Conservation (phyloP, 805 yeast genomes). For the Candida boleticola region DNA sequence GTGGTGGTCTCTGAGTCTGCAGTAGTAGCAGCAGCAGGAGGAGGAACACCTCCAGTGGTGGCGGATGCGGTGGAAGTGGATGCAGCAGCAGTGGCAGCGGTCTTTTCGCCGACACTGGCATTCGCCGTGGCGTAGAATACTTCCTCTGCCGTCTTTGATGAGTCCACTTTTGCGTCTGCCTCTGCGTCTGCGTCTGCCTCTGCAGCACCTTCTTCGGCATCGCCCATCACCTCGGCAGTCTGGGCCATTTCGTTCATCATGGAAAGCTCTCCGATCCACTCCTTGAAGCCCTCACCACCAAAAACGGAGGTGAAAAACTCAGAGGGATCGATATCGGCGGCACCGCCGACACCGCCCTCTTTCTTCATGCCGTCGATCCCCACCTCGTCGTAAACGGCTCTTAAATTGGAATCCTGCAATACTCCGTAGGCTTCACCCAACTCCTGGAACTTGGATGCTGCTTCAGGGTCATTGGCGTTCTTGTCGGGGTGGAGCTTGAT, state of each 20-base stretch:
- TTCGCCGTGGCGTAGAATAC: slow-evolving; percentile 18
- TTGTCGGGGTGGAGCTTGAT: slow-evolving; percentile 93
- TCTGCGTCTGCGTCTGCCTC: slow-evolving; percentile 5
- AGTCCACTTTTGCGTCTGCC: slow-evolving; percentile 37
- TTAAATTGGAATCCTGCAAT: slow-evolving; percentile 65
- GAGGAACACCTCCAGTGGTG: slow-evolving; percentile 4
- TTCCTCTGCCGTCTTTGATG: slow-evolving; percentile 12
- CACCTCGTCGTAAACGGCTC: slow-evolving; percentile 75
- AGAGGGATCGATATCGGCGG: slow-evolving; percentile 41
- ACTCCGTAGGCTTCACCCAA: slow-evolving; percentile 70
- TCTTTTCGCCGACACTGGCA: slow-evolving; percentile 4
- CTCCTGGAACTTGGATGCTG: slow-evolving; percentile 83
- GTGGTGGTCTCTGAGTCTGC: neutral
- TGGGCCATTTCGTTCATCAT: slow-evolving; percentile 72
- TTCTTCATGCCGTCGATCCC: slow-evolving; percentile 58
- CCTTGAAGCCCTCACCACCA: slow-evolving; percentile 87
- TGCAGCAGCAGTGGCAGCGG: slow-evolving; percentile 5
- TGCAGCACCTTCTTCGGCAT: slow-evolving; percentile 32
- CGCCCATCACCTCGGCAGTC: slow-evolving; percentile 50
- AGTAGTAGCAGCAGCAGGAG: slow-evolving; percentile 4
- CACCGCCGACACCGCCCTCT: slow-evolving; percentile 57
- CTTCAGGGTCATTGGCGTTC: slow-evolving; percentile 90
- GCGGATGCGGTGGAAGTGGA: slow-evolving; percentile 4
- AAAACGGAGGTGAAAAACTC: slow-evolving; percentile 70
- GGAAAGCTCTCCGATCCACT: slow-evolving; percentile 52